Evolutionary conservation across 2,329 filamentous ascomycete genomes (phyloP), one percentile per base, ranked within the genome.

Genomic region (Amauroascus niger): DNA sequence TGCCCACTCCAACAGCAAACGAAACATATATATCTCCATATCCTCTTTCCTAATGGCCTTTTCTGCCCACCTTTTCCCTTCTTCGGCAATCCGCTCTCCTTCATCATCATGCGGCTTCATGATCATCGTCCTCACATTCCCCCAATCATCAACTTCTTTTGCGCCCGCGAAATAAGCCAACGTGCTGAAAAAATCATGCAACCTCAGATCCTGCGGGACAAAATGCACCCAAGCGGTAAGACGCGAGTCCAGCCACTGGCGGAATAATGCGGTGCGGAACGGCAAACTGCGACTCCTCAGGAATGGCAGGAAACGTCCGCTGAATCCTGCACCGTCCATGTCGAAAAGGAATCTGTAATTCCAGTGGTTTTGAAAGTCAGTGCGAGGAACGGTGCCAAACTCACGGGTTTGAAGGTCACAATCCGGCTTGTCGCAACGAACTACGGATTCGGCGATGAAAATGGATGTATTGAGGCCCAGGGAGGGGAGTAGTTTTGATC

Each of bases 1-100:
- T 1, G 78, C 86, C 84, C 86, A 93, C 71, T 93, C 87, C 18
- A 93, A 69, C 61, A 93, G 69, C 56, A 93, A 65, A 45, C 87
- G 73, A 64, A 90, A 93, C 62, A 91, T 75, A 63, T 93, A 93
- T 8, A 88, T 78, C 67, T 89, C 84, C 79, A 86, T 87, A 63
- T 93, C 88, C 65, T 84, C 83, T 61, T 79, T 80, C 55, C 83
- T 73, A 16, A 89, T 61, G 11, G 79, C 83, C 64, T 75, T 74
- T 6, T 72, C 70, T 1, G 80, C 81, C 86, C 86, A 88, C 55
- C 76, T 75, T 49, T 76, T 73, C 1, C 86, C 85, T 58, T 82
- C 71, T 53, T 80, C 75, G 3, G 84, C 81, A 61, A 89, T 87
- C 75, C 78, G 80, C 64, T 75, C 70, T 7, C 75, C 83, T 58